Percentiles rank a stretch among this genome's conserved stretches.
Conservation (phyloP, 2,329 filamentous ascomycete species). For the Ceratocystis albifundus region DNA sequence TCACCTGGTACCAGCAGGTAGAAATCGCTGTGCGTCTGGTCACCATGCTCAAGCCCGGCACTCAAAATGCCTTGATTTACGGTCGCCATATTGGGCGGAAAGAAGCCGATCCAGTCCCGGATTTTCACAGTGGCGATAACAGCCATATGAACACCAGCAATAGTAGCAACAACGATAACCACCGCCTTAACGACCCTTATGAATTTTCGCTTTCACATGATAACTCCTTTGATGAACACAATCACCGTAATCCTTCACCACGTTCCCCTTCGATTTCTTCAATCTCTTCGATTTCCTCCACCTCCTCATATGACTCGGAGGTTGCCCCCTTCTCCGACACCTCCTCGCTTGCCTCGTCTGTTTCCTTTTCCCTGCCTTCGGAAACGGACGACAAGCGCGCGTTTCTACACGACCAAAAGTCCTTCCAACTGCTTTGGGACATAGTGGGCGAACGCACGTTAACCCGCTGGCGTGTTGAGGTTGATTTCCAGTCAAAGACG, state of each 20-base stretch:
- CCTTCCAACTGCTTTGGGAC: conserved; percentile 44
- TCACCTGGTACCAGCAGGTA: conserved; percentile 38
- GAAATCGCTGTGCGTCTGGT: conserved; percentile 37
- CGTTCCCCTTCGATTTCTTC: conserved; percentile 15
- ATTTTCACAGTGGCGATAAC: neutral
- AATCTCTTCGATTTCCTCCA: conserved; percentile 2
- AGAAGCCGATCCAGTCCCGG: conserved; percentile 19
- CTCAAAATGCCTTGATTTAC: conserved; percentile 38
- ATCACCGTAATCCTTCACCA: neutral
- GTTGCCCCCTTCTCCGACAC: conserved; percentile 21
- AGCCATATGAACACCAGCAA: no score
- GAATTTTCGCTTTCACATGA: neutral
- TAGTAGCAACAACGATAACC: neutral
- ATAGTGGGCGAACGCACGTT: conserved; percentile 40
- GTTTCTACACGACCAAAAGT: conserved; percentile 39
- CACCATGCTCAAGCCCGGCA: conserved; percentile 36
- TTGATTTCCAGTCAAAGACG: conserved; percentile 29
- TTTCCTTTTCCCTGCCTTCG: conserved; percentile 22
- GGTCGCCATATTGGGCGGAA: conserved; percentile 40
- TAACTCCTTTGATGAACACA: neutral
- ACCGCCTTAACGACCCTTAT: neutral
- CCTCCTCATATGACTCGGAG: conserved; percentile 16
- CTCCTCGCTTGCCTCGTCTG: conserved; percentile 18
- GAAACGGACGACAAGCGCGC: conserved; percentile 12
- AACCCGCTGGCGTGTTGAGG: conserved; percentile 39